Conservation (phyloP, 192 early-diverging fungal species). For the Coemansia sp. region DNA sequence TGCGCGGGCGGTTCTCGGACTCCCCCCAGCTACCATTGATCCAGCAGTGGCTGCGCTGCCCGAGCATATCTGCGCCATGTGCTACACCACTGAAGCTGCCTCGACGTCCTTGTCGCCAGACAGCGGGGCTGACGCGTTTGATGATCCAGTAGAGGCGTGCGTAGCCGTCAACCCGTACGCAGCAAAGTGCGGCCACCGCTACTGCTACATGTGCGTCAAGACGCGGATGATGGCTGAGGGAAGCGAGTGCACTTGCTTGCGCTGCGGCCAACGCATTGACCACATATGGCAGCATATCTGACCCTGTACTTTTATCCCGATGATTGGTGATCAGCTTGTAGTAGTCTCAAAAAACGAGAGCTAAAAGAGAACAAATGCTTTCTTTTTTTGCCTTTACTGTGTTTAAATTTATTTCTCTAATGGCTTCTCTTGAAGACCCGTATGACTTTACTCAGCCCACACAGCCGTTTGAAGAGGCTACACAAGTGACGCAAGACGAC, state of each 20-base stretch:
- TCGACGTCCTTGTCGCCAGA: background rate
- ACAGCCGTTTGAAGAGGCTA: constrained; percentile 53
- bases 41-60: constrained; percentile 55
- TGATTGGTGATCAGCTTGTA: background rate
- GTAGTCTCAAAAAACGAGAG: background rate
- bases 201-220: constrained; percentile 90
- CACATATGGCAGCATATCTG: constrained; percentile 44
- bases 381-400: background rate
- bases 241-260: constrained; percentile 69
- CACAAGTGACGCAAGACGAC: constrained; percentile 44
- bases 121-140: background rate
- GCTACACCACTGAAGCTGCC: constrained; percentile 26
- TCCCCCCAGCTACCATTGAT: constrained; percentile 53
- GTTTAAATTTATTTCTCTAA: constrained; percentile 6
- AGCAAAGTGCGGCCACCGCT: constrained; percentile 80
- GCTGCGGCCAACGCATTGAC: constrained; percentile 69
- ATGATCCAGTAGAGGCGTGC: constrained; percentile 19
- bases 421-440: constrained; percentile 35
- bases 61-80: constrained; percentile 72
- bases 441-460: constrained; percentile 55
- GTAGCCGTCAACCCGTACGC: constrained; percentile 65
- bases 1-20: constrained; percentile 22
- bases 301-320: background rate
- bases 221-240: constrained; percentile 70
- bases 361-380: background rate